phyloP scores from a whole-genome alignment of 345 rosid genomes.

The Populus tremula region DNA sequence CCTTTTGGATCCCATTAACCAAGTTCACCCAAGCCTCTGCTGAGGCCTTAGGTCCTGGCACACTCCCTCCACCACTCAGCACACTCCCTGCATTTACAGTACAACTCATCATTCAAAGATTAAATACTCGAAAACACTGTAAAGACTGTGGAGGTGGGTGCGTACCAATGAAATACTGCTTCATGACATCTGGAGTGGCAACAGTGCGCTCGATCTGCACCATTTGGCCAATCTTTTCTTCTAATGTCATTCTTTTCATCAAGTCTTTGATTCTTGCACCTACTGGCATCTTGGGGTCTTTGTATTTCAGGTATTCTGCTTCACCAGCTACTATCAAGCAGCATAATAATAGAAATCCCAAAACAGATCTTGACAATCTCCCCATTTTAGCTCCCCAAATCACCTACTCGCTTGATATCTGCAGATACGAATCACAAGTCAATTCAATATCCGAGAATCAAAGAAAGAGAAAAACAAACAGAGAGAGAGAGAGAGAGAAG shows the following conservation, averaged over 20 bases:
- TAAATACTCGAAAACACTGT: background rate
- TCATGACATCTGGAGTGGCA: conserved; percentile 42
- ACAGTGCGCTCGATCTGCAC: conserved; percentile 42
- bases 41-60: conserved; percentile 24
- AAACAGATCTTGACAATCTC: conserved; percentile 5
- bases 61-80: conserved; percentile 28
- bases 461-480: background rate
- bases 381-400: conserved; percentile 18
- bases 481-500: background rate
- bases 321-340: conserved; percentile 9
- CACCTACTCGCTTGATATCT: conserved; percentile 3
- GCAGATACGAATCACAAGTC: background rate
- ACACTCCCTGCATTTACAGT: conserved; percentile 19
- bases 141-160: background rate
- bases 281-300: conserved; percentile 29
- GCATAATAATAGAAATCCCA: conserved; percentile 21
- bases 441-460: background rate
- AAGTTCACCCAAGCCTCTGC: conserved; percentile 22
- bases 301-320: conserved; percentile 14
- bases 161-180: conserved; percentile 39
- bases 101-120: background rate
- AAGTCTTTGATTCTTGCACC: conserved; percentile 38
- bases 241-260: conserved; percentile 44
- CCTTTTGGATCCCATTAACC: conserved; percentile 23
- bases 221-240: conserved; percentile 62